Percentiles rank a stretch among this genome's conserved stretches.
Evolutionary conservation across 2,329 filamentous ascomycete genomes (phyloP).

Genomic region (Colletotrichum sp.): DNA sequence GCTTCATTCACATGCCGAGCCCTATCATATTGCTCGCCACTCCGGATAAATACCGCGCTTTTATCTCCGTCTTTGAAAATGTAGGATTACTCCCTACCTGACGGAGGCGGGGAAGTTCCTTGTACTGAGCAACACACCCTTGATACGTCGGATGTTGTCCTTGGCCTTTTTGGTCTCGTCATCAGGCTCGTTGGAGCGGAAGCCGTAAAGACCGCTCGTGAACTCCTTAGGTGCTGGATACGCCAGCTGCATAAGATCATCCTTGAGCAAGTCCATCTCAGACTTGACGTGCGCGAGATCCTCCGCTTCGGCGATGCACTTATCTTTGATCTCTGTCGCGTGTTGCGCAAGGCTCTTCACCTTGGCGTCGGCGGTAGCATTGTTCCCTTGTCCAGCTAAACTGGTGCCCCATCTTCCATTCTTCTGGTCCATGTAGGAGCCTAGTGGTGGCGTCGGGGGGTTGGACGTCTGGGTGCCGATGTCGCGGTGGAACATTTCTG

Average conservation of each 20-base stretch:
- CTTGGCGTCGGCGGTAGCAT: constrained; percentile 36
- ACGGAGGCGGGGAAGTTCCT: constrained; percentile 70
- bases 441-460: constrained; percentile 21
- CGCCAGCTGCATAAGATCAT: constrained; percentile 68
- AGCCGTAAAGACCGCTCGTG: constrained; percentile 44
- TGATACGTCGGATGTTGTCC: constrained; percentile 78
- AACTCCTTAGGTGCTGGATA: constrained; percentile 49
- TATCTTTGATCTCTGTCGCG: constrained; percentile 47
- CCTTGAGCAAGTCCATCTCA: constrained; percentile 62
- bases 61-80: background rate
- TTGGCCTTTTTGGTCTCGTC: constrained; percentile 78
- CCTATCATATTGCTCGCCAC: background rate
- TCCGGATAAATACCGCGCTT: background rate
- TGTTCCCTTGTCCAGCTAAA: background rate
- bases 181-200: constrained; percentile 56
- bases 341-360: constrained; percentile 48
- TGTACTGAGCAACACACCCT: constrained; percentile 77
- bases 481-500: constrained; percentile 82
- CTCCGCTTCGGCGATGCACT: constrained; percentile 49
- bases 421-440: background rate
- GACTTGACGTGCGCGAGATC: constrained; percentile 56
- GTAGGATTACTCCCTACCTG: constrained; percentile 22
- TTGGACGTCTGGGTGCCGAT: constrained; percentile 77
- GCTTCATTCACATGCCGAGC: background rate
- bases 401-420: background rate